Evolutionary conservation across 345 rosid species (phyloP).

Genomic region (Murraya paniculata): DNA sequence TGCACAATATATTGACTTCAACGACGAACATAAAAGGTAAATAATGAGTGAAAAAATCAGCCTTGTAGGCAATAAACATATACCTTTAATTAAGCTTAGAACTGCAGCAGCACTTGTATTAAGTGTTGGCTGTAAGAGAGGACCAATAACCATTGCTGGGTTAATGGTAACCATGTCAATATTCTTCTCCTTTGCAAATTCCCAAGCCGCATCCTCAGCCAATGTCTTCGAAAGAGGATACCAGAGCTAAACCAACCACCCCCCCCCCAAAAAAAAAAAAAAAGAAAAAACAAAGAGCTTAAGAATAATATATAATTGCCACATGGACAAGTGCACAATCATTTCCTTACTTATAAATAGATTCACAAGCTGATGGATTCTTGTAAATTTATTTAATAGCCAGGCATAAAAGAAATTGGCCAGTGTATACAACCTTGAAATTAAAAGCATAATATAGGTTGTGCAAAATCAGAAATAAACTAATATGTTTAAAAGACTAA

Average conservation of each 20-base stretch:
- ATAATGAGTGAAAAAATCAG: not conserved
- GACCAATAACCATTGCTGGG: conserved; percentile 93
- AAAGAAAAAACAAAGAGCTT: not conserved
- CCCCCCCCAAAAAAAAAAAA: too few species aligned
- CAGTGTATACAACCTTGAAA: not conserved
- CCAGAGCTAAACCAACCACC: conserved; percentile 82
- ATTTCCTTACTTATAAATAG: not conserved
- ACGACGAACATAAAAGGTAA: not conserved
- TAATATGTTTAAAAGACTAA: not conserved
- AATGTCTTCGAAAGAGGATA: conserved; percentile 80
- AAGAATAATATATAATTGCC: not conserved
- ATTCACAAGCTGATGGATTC: not conserved
- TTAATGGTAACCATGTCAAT: conserved; percentile 72
- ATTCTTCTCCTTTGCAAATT: conserved; percentile 68
- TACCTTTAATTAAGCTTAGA: conserved; percentile 75
- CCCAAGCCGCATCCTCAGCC: conserved; percentile 94
- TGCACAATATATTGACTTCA: not conserved
- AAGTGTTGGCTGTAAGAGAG: conserved; percentile 88
- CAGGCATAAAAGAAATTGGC: not conserved
- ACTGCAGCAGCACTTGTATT: conserved; percentile 87
- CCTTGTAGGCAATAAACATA: not conserved
- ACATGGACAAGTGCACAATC: not conserved
- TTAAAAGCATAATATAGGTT: not conserved
- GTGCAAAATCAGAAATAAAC: not conserved
- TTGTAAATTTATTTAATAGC: not conserved